Percentiles rank a stretch among this genome's conserved stretches.
phyloP scores from a whole-genome alignment of 768 basidiomycete genomes.

The Xerocomellus chrysenteron region DNA sequence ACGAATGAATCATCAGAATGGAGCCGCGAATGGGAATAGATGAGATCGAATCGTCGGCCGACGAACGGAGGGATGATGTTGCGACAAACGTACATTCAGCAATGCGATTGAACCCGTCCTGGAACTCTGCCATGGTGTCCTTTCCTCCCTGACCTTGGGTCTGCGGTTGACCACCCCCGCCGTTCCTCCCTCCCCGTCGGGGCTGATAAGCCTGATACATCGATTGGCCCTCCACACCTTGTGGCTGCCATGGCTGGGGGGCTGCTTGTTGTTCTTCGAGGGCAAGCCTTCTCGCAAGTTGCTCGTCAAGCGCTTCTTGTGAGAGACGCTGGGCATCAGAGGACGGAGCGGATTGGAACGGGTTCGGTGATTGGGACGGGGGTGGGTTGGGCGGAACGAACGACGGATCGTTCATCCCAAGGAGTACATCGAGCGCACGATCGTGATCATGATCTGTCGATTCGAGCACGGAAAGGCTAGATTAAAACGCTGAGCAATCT shows the following conservation, averaged over 20 bases:
- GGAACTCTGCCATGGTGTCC: conserved; percentile 64
- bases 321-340: conserved; percentile 25
- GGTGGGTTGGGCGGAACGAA: conserved; percentile 45
- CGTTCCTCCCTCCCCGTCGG: conserved; percentile 13
- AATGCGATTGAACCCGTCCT: conserved; percentile 71
- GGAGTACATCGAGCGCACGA: conserved; percentile 69
- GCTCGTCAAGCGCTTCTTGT: conserved; percentile 76
- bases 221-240: conserved; percentile 4
- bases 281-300: conserved; percentile 70
- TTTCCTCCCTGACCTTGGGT: conserved; percentile 26
- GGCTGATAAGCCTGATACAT: conserved; percentile 28
- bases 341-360: conserved; percentile 25
- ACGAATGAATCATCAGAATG: background rate
- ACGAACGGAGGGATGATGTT: background rate
- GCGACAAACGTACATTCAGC: conserved; percentile 63
- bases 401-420: conserved; percentile 85
- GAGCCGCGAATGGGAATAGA: background rate
- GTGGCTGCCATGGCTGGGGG: conserved; percentile 18
- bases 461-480: conserved; percentile 67
- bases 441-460: conserved; percentile 72
- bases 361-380: background rate
- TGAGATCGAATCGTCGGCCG: background rate
- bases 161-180: conserved; percentile 5
- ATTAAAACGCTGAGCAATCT: background rate
- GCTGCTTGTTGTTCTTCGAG: conserved; percentile 52